A percentile compares a stretch with the other conserved stretches of the same genome.
phyloP scores from a whole-genome alignment of 306 rosid genomes.

The Lathyrus aphaca region DNA sequence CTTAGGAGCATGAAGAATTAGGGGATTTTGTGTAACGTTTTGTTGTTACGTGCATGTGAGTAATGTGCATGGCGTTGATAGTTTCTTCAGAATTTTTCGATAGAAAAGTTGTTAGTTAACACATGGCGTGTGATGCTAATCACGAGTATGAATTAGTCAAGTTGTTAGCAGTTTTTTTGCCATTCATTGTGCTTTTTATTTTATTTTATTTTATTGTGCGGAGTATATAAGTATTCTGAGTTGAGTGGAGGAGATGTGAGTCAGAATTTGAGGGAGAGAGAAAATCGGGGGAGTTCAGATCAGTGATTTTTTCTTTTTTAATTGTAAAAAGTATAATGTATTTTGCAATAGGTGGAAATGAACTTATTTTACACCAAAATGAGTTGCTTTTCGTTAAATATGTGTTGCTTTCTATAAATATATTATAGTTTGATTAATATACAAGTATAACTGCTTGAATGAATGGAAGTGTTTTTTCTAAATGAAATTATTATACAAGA shows the following conservation, averaged over 20 bases:
- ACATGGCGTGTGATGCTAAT: neutral
- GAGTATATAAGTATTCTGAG: neutral
- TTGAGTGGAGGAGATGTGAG: conserved; percentile 24
- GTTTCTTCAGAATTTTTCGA: conserved; percentile 23
- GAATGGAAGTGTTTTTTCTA: too few species aligned
- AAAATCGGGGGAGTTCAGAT: conserved; percentile 28
- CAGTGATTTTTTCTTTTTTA: neutral
- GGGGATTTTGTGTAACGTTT: conserved; percentile 13
- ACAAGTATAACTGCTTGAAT: too few species aligned
- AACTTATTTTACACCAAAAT: too few species aligned
- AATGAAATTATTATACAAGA: too few species aligned
- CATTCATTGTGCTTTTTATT: conserved; percentile 17
- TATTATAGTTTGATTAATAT: too few species aligned
- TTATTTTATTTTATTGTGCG: neutral
- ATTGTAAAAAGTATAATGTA: neutral
- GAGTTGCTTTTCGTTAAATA: too few species aligned
- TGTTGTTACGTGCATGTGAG: conserved; percentile 3
- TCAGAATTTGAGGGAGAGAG: conserved; percentile 33
- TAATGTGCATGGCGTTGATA: conserved; percentile 1
- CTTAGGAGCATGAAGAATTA: neutral
- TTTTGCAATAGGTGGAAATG: too few species aligned
- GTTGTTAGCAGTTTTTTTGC: neutral
- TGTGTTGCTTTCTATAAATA: too few species aligned
- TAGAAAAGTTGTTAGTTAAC: conserved; percentile 6
- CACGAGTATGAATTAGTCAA: neutral